Conservation (phyloP, 2,329 filamentous ascomycete genomes). For the Trichophyton mentagrophytes region DNA sequence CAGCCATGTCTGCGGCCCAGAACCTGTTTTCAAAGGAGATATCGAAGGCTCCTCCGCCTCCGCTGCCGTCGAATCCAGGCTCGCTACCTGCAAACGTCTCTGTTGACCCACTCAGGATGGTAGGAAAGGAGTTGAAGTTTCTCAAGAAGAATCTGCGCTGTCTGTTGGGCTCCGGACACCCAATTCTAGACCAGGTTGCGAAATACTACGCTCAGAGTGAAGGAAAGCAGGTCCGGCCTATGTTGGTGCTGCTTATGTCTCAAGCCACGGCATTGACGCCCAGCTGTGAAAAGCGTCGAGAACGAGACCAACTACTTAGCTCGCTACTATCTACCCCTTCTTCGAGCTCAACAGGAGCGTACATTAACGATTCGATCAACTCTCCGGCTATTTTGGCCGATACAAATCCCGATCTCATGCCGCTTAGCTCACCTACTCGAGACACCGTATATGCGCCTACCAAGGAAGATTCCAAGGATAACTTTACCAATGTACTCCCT, state of each 20-base stretch:
- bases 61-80: slow-evolving; percentile 17
- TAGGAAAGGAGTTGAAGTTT: slow-evolving; percentile 94
- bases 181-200: slow-evolving; percentile 81
- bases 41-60: slow-evolving; percentile 26
- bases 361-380: slow-evolving; percentile 50
- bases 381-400: slow-evolving; percentile 57
- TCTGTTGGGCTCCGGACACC: slow-evolving; percentile 86
- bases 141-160: slow-evolving; percentile 86
- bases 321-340: slow-evolving; percentile 16
- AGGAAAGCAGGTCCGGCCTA: slow-evolving; percentile 89
- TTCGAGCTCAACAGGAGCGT: slow-evolving; percentile 8
- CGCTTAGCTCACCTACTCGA: slow-evolving; percentile 39
- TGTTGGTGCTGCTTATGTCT: slow-evolving; percentile 93
- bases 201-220: slow-evolving; percentile 98
- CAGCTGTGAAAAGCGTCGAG: slow-evolving; percentile 39
- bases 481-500: slow-evolving; percentile 60
- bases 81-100: slow-evolving; percentile 42
- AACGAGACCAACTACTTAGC: slow-evolving; percentile 14
- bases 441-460: background rate
- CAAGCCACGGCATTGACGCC: slow-evolving; percentile 75
- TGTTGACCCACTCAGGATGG: slow-evolving; percentile 75
- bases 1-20: slow-evolving; percentile 42
- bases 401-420: slow-evolving; percentile 57
- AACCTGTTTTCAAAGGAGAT: slow-evolving; percentile 22
- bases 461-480: background rate